Evolutionary conservation across 805 yeast species (phyloP), one percentile per base, ranked within the genome.

Genomic region (Yarrowia deformans): DNA sequence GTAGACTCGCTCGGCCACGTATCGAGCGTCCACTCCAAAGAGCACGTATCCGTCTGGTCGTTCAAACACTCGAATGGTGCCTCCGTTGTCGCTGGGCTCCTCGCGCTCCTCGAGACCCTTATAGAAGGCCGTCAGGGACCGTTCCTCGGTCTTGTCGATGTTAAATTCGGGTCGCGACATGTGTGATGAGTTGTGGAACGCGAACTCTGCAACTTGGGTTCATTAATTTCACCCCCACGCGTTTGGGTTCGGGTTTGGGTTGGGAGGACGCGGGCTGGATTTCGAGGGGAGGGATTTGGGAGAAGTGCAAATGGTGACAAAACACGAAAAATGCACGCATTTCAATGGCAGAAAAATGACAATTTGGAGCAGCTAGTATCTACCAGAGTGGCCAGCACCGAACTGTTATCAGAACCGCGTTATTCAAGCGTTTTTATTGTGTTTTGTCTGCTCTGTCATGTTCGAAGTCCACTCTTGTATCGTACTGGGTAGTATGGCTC

Each of bases 1-100:
- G 80, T 91, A 94, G 42, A 95, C 87, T 69, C 84, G 81, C 72
- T 93, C 96, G 3, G 98, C 97, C 37, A 92, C 90, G 69, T 87
- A 83, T 54, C 83, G 82, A 4, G 98, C 97, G 77, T 94, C 97
- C 3, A 84, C 86, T 8, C 86, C 87, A 23, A 92, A 82, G 0
- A 87, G 88, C 2, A 90, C 87, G 78, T 88, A 95, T 77, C 91
- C 93, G 70, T 91, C 97, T 55, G 88, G 88, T 70, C 88, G 86
- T 76, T 93, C 97, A 55, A 90, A 89, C n/a, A 92, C 80, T 54
- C 97, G 84, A 29, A 94, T 70, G 42, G 55, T 67, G 34, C 70
- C 52, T 34, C 70, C 67, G 12, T 39, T 29, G n/a, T 68, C 54
- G 34, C 71, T 46, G 55, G 37, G 63, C n/a, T 43, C 63, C 54